Conservation (phyloP, 2,329 filamentous ascomycete genomes). For the Colletotrichum godetiae region DNA sequence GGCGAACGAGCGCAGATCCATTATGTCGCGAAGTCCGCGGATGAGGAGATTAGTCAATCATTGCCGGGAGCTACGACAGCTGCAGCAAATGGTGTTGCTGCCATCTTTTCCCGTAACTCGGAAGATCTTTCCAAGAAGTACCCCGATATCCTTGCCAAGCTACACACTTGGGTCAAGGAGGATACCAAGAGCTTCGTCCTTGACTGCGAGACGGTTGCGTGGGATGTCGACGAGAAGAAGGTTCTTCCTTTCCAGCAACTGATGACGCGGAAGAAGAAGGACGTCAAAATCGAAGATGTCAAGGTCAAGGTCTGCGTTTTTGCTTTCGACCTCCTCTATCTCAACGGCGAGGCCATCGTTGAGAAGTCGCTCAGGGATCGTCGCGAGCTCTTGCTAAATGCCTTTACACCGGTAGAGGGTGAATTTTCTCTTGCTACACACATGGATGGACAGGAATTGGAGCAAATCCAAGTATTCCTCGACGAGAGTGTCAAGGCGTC, state of each 20-base stretch:
- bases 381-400: conserved; percentile 76
- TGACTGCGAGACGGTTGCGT: conserved; percentile 98
- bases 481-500: conserved; percentile 96
- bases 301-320: conserved; percentile 98
- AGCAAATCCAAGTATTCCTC: conserved; percentile 91
- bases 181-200: conserved; percentile 95
- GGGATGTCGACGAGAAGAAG: conserved; percentile 95
- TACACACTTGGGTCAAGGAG: conserved; percentile 88
- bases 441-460: conserved; percentile 88
- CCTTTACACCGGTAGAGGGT: conserved; percentile 84
- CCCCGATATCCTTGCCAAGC: conserved; percentile 90
- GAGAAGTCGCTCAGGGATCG: conserved; percentile 88
- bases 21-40: conserved; percentile 86
- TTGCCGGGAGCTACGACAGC: conserved; percentile 72
- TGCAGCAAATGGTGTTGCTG: conserved; percentile 78
- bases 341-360: conserved; percentile 91
- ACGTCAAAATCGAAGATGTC: conserved; percentile 94
- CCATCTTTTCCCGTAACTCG: conserved; percentile 97
- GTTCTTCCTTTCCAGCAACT: conserved; percentile 97
- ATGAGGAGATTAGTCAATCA: conserved; percentile 74
- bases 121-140: conserved; percentile 98
- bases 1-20: conserved; percentile 99
- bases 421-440: conserved; percentile 92
- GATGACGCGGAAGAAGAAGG: conserved; percentile 98
- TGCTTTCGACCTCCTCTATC: conserved; percentile 92